Conservation (phyloP, 345 rosid genomes). For the Salix udensis region DNA sequence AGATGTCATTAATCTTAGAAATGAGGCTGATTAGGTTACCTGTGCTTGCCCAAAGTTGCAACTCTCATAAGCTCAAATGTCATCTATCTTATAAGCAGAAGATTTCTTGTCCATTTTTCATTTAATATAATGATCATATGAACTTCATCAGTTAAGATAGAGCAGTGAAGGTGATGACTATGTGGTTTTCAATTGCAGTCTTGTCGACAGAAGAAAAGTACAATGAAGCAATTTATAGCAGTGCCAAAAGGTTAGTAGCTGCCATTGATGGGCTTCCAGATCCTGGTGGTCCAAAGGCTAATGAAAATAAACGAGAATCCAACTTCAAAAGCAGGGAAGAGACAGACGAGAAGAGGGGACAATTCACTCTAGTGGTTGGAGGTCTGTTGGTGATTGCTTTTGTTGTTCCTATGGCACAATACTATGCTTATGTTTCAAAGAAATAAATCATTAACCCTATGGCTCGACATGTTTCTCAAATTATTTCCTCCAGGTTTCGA, state of each 20-base stretch:
- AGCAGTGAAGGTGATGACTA: constrained; percentile 10
- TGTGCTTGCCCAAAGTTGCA: no score
- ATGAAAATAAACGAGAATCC: constrained; percentile 82
- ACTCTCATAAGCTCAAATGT: not conserved
- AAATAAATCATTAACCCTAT: constrained; percentile 36
- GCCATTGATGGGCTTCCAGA: constrained; percentile 96
- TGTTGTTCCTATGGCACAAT: constrained; percentile 96
- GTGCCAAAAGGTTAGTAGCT: constrained; percentile 81
- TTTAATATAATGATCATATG: not conserved
- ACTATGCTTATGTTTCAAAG: constrained; percentile 84
- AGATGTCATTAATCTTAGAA: not conserved
- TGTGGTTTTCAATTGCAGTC: constrained; percentile 43
- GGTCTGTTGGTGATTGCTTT: constrained; percentile 88
- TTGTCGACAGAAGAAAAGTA: constrained; percentile 94
- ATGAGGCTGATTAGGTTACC: not conserved
- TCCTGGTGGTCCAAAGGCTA: constrained; percentile 68
- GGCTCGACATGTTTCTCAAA: constrained; percentile 6
- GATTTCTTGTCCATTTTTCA: not conserved
- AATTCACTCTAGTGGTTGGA: constrained; percentile 90
- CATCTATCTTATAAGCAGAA: not conserved
- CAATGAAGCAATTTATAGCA: constrained; percentile 80
- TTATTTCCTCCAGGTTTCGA: constrained; percentile 8
- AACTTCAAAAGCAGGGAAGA: constrained; percentile 86
- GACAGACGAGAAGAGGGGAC: constrained; percentile 95
- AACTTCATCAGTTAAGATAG: not conserved